Percentiles rank a stretch among this genome's conserved stretches.
These are phyloP conservation scores for Neopestalotiopsis rosae DNA, from an alignment of 2,329 filamentous ascomycete species.

Conservation along the genomic window DNA sequence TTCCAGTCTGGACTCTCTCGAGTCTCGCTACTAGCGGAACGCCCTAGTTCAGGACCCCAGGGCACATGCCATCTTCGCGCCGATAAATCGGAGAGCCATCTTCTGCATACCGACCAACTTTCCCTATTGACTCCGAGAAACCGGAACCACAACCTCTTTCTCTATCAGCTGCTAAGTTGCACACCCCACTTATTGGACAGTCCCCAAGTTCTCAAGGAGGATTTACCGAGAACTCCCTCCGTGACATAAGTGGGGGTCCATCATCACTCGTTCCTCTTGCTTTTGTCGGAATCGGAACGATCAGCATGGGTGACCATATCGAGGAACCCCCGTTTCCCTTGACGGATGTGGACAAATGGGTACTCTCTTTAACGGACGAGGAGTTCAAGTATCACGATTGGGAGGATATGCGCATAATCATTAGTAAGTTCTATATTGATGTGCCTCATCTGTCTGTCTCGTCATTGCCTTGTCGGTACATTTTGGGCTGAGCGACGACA, in stretches of 20 bases:
- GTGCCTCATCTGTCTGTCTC: neutral
- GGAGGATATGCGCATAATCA: constrained; percentile 72
- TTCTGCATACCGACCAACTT: neutral
- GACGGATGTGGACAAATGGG: constrained; percentile 62
- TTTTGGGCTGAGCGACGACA: constrained; percentile 39
- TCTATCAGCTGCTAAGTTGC: neutral
- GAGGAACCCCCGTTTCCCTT: constrained; percentile 60
- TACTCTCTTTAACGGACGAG: constrained; percentile 69
- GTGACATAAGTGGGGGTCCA: neutral
- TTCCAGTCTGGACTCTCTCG: neutral
- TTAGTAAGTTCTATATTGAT: constrained; percentile 50
- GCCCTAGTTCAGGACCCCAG: neutral
- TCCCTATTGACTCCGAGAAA: neutral
- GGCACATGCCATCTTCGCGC: neutral
- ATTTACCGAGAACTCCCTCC: neutral
- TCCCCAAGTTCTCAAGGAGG: neutral
- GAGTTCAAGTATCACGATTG: constrained; percentile 75
- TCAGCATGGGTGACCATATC: constrained; percentile 45
- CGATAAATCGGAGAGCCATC: neutral
- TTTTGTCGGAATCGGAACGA: neutral
- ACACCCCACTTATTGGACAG: neutral
- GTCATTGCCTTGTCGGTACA: neutral
- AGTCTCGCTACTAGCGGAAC: neutral
- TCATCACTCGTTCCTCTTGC: neutral
- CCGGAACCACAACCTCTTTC: neutral